Evolutionary conservation across 2,329 filamentous ascomycete species (phyloP).

Genomic region (Coniella vitis): DNA sequence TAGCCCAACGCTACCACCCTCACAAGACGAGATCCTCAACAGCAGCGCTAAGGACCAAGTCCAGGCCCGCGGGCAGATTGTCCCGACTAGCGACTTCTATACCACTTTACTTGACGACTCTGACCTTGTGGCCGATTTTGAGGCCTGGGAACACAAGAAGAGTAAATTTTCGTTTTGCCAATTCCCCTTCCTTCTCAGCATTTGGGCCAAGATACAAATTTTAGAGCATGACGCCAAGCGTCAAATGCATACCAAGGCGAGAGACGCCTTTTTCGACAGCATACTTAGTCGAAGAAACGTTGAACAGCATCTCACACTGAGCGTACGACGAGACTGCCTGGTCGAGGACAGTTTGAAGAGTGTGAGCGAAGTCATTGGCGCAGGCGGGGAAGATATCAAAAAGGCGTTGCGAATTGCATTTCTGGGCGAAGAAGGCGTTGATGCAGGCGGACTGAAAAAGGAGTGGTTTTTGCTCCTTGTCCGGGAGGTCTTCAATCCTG

Average conservation of each 20-base stretch:
- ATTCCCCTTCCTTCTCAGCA: conserved; percentile 85
- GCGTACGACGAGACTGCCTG: conserved; percentile 74
- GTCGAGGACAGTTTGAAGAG: conserved; percentile 81
- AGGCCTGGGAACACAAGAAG: conserved; percentile 72
- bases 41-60: conserved; percentile 34
- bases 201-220: conserved; percentile 87
- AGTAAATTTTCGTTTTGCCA: conserved; percentile 83
- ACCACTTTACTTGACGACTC: conserved; percentile 78
- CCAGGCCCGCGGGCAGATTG: conserved; percentile 53
- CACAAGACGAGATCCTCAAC: conserved; percentile 22
- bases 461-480: conserved; percentile 91
- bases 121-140: conserved; percentile 81
- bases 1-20: conserved; percentile 1
- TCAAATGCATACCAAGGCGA: conserved; percentile 83
- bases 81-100: conserved; percentile 82
- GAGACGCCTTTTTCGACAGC: conserved; percentile 86
- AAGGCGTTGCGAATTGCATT: conserved; percentile 85
- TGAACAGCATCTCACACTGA: conserved; percentile 71
- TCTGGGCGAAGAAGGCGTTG: conserved; percentile 80
- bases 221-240: conserved; percentile 80
- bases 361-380: conserved; percentile 78
- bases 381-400: conserved; percentile 78
- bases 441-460: conserved; percentile 82
- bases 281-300: conserved; percentile 69
- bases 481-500: conserved; percentile 83